Conservation (phyloP, 768 basidiomycete genomes). For the Lactarius hatsudake region DNA sequence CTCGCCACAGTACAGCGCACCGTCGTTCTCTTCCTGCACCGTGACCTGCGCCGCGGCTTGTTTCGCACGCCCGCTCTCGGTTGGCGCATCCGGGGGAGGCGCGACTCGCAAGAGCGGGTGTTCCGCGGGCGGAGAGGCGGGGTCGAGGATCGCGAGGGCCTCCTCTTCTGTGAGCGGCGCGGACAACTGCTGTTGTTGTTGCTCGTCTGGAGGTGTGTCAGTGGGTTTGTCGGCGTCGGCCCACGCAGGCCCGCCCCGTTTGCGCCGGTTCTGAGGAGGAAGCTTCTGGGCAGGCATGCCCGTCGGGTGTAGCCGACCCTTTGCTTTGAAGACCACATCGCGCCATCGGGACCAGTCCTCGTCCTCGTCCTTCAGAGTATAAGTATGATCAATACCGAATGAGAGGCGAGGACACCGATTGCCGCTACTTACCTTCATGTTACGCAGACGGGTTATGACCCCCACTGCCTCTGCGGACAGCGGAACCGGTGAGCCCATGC, state of each 20-base stretch:
- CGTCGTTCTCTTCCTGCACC: constrained; percentile 31
- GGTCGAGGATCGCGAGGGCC: constrained; percentile 38
- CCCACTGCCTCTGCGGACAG: constrained; percentile 73
- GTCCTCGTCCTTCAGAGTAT: constrained; percentile 62
- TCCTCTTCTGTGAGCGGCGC: constrained; percentile 50
- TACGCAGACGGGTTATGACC: constrained; percentile 72
- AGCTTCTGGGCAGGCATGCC: constrained; percentile 44
- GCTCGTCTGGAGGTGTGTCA: background rate
- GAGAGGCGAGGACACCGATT: background rate
- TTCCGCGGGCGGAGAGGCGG: constrained; percentile 14
- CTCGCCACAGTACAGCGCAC: constrained; percentile 69
- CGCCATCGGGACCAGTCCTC: constrained; percentile 91
- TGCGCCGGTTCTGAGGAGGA: constrained; percentile 59
- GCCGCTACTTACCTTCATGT: constrained; percentile 64
- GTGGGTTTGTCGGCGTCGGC: background rate
- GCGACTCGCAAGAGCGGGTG: constrained; percentile 20
- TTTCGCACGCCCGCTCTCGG: constrained; percentile 30
- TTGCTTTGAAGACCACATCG: constrained; percentile 81
- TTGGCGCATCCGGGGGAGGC: constrained; percentile 34
- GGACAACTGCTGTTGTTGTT: constrained; percentile 13
- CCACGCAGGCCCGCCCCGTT: constrained; percentile 51
- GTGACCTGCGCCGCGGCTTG: constrained; percentile 34
- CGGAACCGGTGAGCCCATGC: constrained; percentile 82
- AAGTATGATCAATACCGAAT: constrained; percentile 1
- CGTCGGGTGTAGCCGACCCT: constrained; percentile 50